phyloP scores from a whole-genome alignment of 2,329 filamentous ascomycete genomes.

The Ophiostoma ulmi region DNA sequence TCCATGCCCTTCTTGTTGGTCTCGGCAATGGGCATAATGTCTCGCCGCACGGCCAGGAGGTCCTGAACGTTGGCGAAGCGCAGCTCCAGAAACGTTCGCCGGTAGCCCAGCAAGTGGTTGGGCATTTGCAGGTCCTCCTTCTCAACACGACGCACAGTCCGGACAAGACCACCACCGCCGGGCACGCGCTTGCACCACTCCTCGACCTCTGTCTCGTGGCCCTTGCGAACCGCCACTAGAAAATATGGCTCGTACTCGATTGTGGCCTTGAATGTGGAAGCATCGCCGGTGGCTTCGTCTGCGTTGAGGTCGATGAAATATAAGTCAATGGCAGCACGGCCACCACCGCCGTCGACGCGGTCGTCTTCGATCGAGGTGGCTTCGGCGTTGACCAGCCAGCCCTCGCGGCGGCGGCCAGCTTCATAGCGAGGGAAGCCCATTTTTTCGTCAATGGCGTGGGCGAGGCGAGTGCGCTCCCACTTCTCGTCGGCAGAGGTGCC shows the following conservation, averaged over 20 bases:
- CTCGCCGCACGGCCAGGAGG: conserved; percentile 74
- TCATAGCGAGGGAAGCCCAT: conserved; percentile 95
- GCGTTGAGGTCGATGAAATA: conserved; percentile 94
- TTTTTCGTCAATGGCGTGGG: conserved; percentile 84
- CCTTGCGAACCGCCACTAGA: conserved; percentile 80
- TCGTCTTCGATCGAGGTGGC: conserved; percentile 83
- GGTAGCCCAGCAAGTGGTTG: conserved; percentile 89
- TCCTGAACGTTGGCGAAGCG: conserved; percentile 83
- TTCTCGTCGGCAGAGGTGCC: conserved; percentile 89
- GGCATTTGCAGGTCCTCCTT: conserved; percentile 95
- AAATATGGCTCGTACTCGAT: conserved; percentile 97
- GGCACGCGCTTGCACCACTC: conserved; percentile 82
- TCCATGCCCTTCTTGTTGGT: conserved; percentile 95
- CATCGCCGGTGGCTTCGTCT: conserved; percentile 93
- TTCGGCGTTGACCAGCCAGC: conserved; percentile 95
- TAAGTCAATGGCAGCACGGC: conserved; percentile 86
- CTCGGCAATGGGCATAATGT: conserved; percentile 85
- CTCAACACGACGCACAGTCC: conserved; percentile 68
- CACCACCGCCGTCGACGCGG: conserved; percentile 75
- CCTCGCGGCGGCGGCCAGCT: conserved; percentile 69
- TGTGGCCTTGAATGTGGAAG: conserved; percentile 90
- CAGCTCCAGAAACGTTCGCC: conserved; percentile 80
- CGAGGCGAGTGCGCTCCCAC: conserved; percentile 75
- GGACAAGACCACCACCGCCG: conserved; percentile 73
- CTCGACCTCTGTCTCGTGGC: conserved; percentile 86